Evolutionary conservation across 1,284 basidiomycete genomes (phyloP).

Genomic region (Cutaneotrichosporon sp.): DNA sequence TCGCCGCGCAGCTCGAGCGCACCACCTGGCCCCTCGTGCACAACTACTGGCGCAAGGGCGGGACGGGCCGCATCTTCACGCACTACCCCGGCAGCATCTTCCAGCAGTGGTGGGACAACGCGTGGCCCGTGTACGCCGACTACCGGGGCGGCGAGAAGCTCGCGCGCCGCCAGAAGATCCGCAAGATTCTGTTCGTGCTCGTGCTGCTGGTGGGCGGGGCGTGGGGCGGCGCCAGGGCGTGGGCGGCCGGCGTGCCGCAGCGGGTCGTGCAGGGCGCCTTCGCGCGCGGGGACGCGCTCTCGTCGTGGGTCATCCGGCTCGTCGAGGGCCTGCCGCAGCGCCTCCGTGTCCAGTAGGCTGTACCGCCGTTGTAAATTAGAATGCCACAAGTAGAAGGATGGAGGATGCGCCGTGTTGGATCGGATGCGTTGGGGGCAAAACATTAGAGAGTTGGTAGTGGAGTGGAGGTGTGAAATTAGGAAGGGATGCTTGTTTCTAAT

Average conservation of each 20-base stretch:
- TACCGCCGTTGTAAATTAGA: too few relatives aligned
- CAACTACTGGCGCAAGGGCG: constrained; percentile 28
- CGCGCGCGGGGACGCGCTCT: not conserved
- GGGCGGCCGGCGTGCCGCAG: not conserved
- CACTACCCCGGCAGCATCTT: constrained; percentile 24
- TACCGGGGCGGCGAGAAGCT: constrained; percentile 24
- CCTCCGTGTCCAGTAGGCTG: not conserved
- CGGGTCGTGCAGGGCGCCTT: not conserved
- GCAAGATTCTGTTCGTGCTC: not conserved
- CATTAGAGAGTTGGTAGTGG: too few relatives aligned
- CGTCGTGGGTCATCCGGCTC: not conserved
- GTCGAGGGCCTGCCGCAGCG: not conserved
- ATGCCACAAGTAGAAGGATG: not conserved
- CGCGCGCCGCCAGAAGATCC: constrained; percentile 15
- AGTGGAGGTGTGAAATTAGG: too few relatives aligned
- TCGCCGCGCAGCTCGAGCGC: constrained; percentile 17
- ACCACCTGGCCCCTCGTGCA: constrained; percentile 23
- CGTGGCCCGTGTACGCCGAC: constrained; percentile 20
- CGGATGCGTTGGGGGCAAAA: too few relatives aligned
- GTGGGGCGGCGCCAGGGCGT: not conserved
- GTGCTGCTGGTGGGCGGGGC: not conserved
- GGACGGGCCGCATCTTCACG: constrained; percentile 24
- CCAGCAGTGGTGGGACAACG: constrained; percentile 22
- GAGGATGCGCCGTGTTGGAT: too few relatives aligned
- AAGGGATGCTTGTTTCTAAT: too few relatives aligned